Percentiles rank a stretch among this genome's conserved stretches.
Conservation (phyloP, 2,329 filamentous ascomycete genomes). For the Talaromyces sp. region DNA sequence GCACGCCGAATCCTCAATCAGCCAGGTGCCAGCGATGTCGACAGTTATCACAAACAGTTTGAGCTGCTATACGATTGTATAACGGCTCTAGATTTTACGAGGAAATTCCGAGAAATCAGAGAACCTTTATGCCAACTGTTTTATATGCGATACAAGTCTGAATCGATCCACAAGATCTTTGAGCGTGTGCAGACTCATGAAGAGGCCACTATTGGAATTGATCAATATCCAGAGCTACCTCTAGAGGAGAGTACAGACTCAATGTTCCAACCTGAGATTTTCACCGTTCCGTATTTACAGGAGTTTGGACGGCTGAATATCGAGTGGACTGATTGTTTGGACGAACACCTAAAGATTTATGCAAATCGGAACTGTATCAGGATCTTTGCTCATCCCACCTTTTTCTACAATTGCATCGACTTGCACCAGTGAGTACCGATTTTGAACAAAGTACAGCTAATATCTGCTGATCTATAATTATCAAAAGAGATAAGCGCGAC, state of each 20-base stretch:
- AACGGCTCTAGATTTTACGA: slow-evolving; percentile 9
- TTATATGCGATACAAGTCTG: slow-evolving; percentile 2
- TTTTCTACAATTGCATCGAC: slow-evolving; percentile 1
- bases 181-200: background rate
- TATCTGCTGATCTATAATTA: background rate
- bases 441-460: background rate
- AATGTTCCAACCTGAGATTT: slow-evolving; percentile 7
- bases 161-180: background rate
- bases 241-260: slow-evolving; percentile 2
- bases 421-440: background rate
- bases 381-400: slow-evolving; percentile 8
- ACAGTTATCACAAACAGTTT: slow-evolving; percentile 1
- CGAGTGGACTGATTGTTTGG: slow-evolving; percentile 11
- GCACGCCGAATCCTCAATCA: slow-evolving; percentile 7
- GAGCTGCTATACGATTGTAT: slow-evolving; percentile 4
- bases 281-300: background rate
- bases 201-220: background rate
- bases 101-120: slow-evolving; percentile 3
- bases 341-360: slow-evolving; percentile 10
- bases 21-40: background rate
- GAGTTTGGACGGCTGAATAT: background rate
- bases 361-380: slow-evolving; percentile 6
- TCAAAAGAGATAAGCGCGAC: background rate
- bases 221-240: background rate
- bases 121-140: background rate